phyloP scores from a whole-genome alignment of 2,329 filamentous ascomycete genomes.

The Didymella sp. region DNA sequence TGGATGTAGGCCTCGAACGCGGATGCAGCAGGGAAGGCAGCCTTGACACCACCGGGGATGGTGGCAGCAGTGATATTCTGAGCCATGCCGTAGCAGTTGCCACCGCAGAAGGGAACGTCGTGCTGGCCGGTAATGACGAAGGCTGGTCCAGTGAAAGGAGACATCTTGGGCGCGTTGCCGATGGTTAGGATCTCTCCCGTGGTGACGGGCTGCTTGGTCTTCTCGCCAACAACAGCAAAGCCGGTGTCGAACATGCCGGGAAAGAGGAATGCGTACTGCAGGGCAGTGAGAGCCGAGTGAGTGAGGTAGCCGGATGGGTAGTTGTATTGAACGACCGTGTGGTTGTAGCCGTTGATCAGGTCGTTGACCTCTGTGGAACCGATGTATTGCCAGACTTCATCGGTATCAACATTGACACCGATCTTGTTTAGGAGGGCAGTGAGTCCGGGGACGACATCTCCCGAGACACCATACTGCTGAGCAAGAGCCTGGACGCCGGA shows the following conservation, averaged over 20 bases:
- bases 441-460: constrained; percentile 26
- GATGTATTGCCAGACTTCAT: constrained; percentile 40
- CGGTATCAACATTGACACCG: constrained; percentile 20
- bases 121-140: constrained; percentile 63
- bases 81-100: constrained; percentile 58
- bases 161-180: constrained; percentile 47
- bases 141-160: constrained; percentile 61
- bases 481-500: constrained; percentile 17
- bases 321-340: constrained; percentile 31
- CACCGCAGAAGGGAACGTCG: constrained; percentile 67
- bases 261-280: constrained; percentile 59
- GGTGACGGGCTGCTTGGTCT: constrained; percentile 63
- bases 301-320: constrained; percentile 62
- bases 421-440: constrained; percentile 26
- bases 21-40: constrained; percentile 55
- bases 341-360: constrained; percentile 42
- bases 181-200: constrained; percentile 67
- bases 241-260: constrained; percentile 63
- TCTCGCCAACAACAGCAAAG: constrained; percentile 57
- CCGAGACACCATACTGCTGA: constrained; percentile 19
- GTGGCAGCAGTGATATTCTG: constrained; percentile 52
- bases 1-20: constrained; percentile 64
- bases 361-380: constrained; percentile 40
- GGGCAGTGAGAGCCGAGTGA: constrained; percentile 54
- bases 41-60: constrained; percentile 55